Evolutionary conservation across 2,329 filamentous ascomycete species (phyloP), one percentile per base, ranked within the genome.

Genomic region (Fusarium cyanostomum): DNA sequence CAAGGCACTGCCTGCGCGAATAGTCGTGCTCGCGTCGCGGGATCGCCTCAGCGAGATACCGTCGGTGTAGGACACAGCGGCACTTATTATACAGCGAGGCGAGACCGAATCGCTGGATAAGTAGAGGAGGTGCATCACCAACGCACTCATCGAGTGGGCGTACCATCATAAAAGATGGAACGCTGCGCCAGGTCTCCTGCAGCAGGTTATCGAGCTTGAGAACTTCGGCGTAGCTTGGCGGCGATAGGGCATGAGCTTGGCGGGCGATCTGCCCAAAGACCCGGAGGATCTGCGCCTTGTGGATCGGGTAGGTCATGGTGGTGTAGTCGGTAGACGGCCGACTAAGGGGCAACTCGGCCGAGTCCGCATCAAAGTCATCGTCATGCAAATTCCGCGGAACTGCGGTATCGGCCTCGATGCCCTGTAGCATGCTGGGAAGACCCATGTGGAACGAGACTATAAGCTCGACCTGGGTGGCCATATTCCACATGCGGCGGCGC

Each of bases 401-500:
- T 2, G 80, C 76, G 0, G 86, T 89, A 69, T 91, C 89, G 42
- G 82, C 85, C 58, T 90, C 87, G 31, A 88, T 83, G 21, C 82
- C 79, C 54, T 86, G 81, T 39, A 90, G 80, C 85, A 90, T 88
- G 68, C 83, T 83, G 3, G 89, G 89, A 51, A 92, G 77, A 3
- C 89, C 89, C 58, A 90, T 81, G 69, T 91, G 88, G 69, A 89
- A 90, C 2, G 86, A 85, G 24, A 88, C 86, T 5, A 91, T 74
- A 3, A 88, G 74, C 69, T 91, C 89, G 42, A 89, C 80, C 69
- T 89, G 86, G 24, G 79, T 73, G 4, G 81, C 79, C 61, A 85
- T 77, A 62, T 82, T 80, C 84, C 84, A 86, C 65, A 82, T 72
- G 12, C 83, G 77, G 28, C 82, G 77, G 11, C 82, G 77, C 80